Base-by-base conservation (phyloP, 1,284 basidiomycete species). In the Vanrija pseudolonga region DNA sequence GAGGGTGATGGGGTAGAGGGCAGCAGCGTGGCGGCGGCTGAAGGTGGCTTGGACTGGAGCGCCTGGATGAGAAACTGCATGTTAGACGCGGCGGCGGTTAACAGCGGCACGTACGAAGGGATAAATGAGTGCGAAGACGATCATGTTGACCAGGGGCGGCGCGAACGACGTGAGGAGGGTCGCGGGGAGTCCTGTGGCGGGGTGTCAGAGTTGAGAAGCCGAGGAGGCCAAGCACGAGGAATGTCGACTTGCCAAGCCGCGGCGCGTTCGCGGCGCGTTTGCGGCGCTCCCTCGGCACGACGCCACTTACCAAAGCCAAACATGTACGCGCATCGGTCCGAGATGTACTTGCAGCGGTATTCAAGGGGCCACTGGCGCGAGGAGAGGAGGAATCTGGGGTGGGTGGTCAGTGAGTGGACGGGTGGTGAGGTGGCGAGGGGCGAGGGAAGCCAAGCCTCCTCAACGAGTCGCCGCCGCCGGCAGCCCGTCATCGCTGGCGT, bases 11-110 rank as follows among this genome's bases (percentile, higher is more conserved):
- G 68, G 17, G 66, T 66, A 4, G 60, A 56, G 14, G 67, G 62
- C 7, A 67, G 56, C 8, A 65, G 52, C 2, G 56, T n/a, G 15
- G 20, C 14, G 42, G 26, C 40, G 43, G 48, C 18, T 28, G 60
- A 11, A 7, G 71, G 68, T 1, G 72, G 71, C 17, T 65, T 61
- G 17, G 73, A 62, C 54, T 71, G 71, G 5, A 74, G 63, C 5
- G 75, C 74, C 62, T 77, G 74, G 41, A 77, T 67, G 18, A 76
- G 69, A 50, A 74, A 72, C 72, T 74, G 55, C n/a, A 20, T 28
- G 42, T 42, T 7, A 43, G 42, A n/a, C n/a, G n/a, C 22, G 14
- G 15, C 4, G 17, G 24, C 15, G 46, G 15, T 8, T 15, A 11
- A 49, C 28, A 12, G 17, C 4, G 15, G 12, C 12, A 64, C 71